Evolutionary conservation across 768 basidiomycete genomes (phyloP).

Genomic region (Trametopsis cervina): DNA sequence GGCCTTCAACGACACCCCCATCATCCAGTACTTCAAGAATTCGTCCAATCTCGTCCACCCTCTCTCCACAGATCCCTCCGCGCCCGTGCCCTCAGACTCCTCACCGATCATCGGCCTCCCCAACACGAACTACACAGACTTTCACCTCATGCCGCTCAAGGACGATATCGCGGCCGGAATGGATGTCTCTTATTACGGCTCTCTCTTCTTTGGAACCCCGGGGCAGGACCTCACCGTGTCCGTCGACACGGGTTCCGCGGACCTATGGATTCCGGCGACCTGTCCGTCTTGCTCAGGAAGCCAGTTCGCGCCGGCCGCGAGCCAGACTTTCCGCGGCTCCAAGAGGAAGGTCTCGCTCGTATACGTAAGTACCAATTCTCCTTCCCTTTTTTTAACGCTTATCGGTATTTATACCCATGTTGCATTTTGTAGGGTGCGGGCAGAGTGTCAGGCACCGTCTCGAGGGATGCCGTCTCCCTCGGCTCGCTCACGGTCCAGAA

Average conservation of each 20-base stretch:
- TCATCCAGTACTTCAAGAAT: conserved; percentile 9
- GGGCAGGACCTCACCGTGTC: conserved; percentile 46
- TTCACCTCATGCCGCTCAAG: conserved; percentile 23
- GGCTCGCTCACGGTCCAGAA: conserved; percentile 35
- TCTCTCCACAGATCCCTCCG: conserved; percentile 5
- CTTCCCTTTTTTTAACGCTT: background rate
- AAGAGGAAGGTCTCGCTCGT: conserved; percentile 28
- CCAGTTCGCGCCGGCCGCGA: conserved; percentile 33
- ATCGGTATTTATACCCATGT: background rate
- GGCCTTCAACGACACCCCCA: conserved; percentile 17
- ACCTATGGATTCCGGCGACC: conserved; percentile 48
- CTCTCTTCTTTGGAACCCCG: conserved; percentile 46
- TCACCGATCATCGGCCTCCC: conserved; percentile 16
- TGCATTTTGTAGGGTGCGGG: conserved; percentile 40
- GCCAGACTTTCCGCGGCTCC: conserved; percentile 34
- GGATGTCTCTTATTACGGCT: conserved; percentile 44
- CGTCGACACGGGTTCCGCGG: conserved; percentile 64
- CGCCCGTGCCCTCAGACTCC: background rate
- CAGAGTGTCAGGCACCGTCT: conserved; percentile 40
- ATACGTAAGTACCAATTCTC: conserved; percentile 33
- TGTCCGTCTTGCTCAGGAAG: conserved; percentile 33
- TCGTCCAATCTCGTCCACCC: conserved; percentile 7
- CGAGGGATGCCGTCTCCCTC: conserved; percentile 43
- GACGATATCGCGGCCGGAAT: conserved; percentile 32
- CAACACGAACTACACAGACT: conserved; percentile 11